phyloP scores from a whole-genome alignment of 495 filamentous ascomycete genomes.

The Chaetomidium leptoderma region DNA sequence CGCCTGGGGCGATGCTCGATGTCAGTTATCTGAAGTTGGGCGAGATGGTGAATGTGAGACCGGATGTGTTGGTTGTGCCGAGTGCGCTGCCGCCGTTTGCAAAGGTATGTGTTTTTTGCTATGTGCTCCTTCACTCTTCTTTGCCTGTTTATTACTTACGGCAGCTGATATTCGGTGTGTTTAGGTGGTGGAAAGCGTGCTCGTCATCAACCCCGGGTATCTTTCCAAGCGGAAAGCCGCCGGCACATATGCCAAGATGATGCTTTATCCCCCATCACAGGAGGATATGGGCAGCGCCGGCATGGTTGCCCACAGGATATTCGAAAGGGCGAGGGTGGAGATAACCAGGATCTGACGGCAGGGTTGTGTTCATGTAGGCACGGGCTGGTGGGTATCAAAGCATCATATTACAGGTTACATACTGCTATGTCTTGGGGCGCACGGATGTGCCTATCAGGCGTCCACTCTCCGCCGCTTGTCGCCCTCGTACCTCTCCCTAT shows the following conservation, averaged over 20 bases:
- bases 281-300: constrained; percentile 54
- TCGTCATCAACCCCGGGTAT: constrained; percentile 82
- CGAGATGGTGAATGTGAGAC: constrained; percentile 78
- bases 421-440: background rate
- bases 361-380: background rate
- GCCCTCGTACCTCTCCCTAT: constrained; percentile 53
- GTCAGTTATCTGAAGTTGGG: constrained; percentile 81
- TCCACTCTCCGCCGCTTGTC: constrained; percentile 68
- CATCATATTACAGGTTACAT: constrained; percentile 2
- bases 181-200: constrained; percentile 77
- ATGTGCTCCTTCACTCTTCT: background rate
- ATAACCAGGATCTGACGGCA: constrained; percentile 64
- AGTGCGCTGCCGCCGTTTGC: constrained; percentile 80
- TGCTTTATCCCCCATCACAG: constrained; percentile 59
- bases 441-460: constrained; percentile 21
- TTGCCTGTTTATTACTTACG: background rate
- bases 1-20: constrained; percentile 72
- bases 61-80: constrained; percentile 81
- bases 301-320: constrained; percentile 66
- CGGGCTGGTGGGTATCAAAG: constrained; percentile 2
- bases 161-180: constrained; percentile 18
- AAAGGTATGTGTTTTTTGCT: constrained; percentile 55
- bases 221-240: constrained; percentile 76
- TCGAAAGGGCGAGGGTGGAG: constrained; percentile 79
- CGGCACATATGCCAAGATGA: constrained; percentile 76